Conservation (phyloP, 2,329 filamentous ascomycete species). For the Boeremia exigua region DNA sequence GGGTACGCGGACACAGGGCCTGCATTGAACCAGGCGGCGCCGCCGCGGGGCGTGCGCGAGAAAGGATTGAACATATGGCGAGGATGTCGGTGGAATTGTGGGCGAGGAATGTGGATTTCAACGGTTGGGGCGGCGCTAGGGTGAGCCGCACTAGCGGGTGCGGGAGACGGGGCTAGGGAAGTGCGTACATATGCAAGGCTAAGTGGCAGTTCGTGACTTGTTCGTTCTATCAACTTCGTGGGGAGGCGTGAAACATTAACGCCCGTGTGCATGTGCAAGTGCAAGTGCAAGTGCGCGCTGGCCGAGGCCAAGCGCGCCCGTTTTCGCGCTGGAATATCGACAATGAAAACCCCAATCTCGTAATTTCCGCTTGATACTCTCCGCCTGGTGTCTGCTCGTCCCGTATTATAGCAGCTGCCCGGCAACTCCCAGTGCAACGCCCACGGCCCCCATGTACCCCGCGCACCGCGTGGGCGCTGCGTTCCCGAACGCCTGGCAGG, state of each 20-base stretch:
- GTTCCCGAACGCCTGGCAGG: slow-evolving; percentile 53
- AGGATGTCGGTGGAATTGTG: neutral
- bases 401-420: slow-evolving; percentile 39
- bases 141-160: slow-evolving; percentile 4
- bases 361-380: neutral
- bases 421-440: slow-evolving; percentile 51
- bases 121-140: neutral
- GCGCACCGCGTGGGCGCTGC: slow-evolving; percentile 25
- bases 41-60: slow-evolving; percentile 26
- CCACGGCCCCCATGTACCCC: slow-evolving; percentile 28
- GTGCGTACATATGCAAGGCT: neutral
- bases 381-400: neutral
- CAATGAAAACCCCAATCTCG: slow-evolving; percentile 19
- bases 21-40: slow-evolving; percentile 32
- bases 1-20: slow-evolving; percentile 30
- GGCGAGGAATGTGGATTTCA: neutral
- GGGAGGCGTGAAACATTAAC: slow-evolving; percentile 1
- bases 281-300: neutral
- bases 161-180: neutral
- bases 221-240: slow-evolving; percentile 1
- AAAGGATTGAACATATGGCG: slow-evolving; percentile 26
- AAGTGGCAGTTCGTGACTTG: slow-evolving; percentile 1
- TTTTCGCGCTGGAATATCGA: slow-evolving; percentile 23
- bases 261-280: slow-evolving; percentile 8
- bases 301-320: slow-evolving; percentile 1